Percentiles rank a stretch among this genome's conserved stretches.
Evolutionary conservation across 768 basidiomycete species (phyloP).

Genomic region (Lactarius indigo): DNA sequence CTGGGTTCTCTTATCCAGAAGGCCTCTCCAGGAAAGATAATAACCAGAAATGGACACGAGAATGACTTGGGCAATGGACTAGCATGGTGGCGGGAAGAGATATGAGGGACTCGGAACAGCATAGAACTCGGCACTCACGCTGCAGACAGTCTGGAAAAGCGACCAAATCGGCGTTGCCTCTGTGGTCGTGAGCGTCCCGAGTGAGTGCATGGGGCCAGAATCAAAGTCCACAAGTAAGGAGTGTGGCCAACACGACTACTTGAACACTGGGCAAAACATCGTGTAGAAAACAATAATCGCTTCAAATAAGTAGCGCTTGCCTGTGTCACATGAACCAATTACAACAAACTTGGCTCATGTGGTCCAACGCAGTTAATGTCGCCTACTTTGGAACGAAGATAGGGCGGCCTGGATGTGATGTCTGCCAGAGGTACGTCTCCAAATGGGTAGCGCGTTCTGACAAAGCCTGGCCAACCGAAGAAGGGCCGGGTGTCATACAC

Average conservation of each 20-base stretch:
- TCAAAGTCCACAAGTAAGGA: background rate
- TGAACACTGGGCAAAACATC: background rate
- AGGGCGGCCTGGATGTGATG: no score
- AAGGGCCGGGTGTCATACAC: no score
- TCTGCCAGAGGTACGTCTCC: no score
- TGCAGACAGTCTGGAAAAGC: slow-evolving; percentile 56
- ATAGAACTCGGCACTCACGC: slow-evolving; percentile 36
- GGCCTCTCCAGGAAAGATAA: slow-evolving; percentile 68
- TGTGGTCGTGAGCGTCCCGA: background rate
- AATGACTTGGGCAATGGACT: slow-evolving; percentile 91
- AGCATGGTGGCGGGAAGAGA: background rate
- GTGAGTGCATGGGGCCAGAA: background rate
- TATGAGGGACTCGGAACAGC: no score
- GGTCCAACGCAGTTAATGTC: no score
- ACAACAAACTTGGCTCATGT: no score
- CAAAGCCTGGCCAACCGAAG: no score
- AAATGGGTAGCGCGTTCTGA: no score
- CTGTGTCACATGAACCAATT: background rate
- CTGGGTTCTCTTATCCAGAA: slow-evolving; percentile 89
- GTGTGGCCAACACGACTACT: background rate
- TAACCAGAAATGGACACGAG: slow-evolving; percentile 82
- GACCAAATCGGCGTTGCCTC: slow-evolving; percentile 36
- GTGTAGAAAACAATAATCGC: background rate
- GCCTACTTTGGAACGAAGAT: no score
- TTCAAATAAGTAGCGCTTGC: background rate